A percentile compares a stretch with the other conserved stretches of the same genome.
Conservation (phyloP, 495 filamentous ascomycete genomes). For the Aspergillus sparsus region DNA sequence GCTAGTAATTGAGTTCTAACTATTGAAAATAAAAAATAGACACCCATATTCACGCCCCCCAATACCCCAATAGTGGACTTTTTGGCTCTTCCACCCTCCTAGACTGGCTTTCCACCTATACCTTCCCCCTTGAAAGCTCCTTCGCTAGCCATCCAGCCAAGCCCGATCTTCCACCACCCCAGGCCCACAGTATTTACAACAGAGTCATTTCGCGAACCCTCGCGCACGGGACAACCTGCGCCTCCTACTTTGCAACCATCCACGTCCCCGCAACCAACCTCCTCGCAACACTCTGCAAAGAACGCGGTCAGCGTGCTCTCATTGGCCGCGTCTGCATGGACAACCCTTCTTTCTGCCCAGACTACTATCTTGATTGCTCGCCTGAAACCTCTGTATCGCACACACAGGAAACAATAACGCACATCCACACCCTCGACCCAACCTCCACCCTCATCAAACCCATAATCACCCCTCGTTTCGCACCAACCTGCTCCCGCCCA, state of each 20-base stretch:
- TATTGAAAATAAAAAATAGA: constrained; percentile 50
- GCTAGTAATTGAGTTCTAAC: constrained; percentile 5
- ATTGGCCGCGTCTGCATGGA: constrained; percentile 95
- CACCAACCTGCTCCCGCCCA: constrained; percentile 66
- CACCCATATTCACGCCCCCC: constrained; percentile 91
- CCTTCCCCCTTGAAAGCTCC: constrained; percentile 87
- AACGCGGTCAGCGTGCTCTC: constrained; percentile 81
- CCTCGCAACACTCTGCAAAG: constrained; percentile 76
- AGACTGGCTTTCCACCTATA: constrained; percentile 90
- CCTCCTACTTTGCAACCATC: constrained; percentile 89
- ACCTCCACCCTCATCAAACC: constrained; percentile 61
- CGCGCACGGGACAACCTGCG: constrained; percentile 85
- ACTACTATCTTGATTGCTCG: constrained; percentile 72
- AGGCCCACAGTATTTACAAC: constrained; percentile 64
- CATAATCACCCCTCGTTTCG: constrained; percentile 90
- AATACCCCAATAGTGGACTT: constrained; percentile 89
- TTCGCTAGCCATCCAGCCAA: constrained; percentile 43
- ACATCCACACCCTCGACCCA: constrained; percentile 70
- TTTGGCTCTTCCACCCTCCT: constrained; percentile 89
- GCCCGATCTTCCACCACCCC: constrained; percentile 34
- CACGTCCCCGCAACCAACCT: constrained; percentile 82
- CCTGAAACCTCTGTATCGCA: constrained; percentile 55
- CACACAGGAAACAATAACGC: constrained; percentile 62
- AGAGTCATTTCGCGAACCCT: constrained; percentile 77
- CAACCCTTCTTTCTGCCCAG: constrained; percentile 58